Evolutionary conservation across 2,329 filamentous ascomycete genomes (phyloP).

Genomic region (Cladobotryum protrusum): DNA sequence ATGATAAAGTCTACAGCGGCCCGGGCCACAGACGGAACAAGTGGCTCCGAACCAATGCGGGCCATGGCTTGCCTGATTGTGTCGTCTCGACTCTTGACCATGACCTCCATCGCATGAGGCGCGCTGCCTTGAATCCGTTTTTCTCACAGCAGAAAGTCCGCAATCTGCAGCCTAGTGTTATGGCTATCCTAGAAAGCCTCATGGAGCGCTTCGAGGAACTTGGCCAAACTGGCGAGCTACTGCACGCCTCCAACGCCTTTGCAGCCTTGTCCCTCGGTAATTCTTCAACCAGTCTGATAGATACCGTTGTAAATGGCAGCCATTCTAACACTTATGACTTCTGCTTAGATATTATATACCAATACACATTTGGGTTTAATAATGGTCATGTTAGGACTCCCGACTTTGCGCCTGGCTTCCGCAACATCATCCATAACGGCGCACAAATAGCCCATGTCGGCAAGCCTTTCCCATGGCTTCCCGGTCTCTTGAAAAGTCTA

Average conservation of each 20-base stretch:
- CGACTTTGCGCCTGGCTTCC: too few relatives aligned
- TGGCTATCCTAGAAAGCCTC: conserved; percentile 29
- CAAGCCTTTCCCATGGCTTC: too few relatives aligned
- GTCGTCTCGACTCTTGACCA: conserved; percentile 30
- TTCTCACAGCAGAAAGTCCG: conserved; percentile 32
- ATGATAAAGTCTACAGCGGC: conserved; percentile 32
- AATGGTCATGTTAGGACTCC: too few relatives aligned
- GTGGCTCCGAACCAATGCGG: conserved; percentile 13
- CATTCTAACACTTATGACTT: too few relatives aligned
- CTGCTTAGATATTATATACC: too few relatives aligned
- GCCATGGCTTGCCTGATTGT: conserved; percentile 21
- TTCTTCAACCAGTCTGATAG: too few relatives aligned
- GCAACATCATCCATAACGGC: too few relatives aligned
- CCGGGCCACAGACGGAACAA: conserved; percentile 25
- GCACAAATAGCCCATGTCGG: too few relatives aligned
- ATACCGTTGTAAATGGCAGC: too few relatives aligned
- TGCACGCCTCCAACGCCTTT: conserved; percentile 32
- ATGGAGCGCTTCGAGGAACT: conserved; percentile 25
- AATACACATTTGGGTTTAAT: too few relatives aligned
- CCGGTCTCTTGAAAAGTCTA: too few relatives aligned
- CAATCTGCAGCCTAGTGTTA: conserved; percentile 32
- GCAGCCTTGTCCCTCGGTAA: conserved; percentile 34
- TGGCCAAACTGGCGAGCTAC: conserved; percentile 17
- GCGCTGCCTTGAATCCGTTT: conserved; percentile 30
- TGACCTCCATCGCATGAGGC: conserved; percentile 27